A percentile compares a stretch with the other conserved stretches of the same genome.
phyloP scores from a whole-genome alignment of 352 stramenopile species.

The Pythium periplocum region DNA sequence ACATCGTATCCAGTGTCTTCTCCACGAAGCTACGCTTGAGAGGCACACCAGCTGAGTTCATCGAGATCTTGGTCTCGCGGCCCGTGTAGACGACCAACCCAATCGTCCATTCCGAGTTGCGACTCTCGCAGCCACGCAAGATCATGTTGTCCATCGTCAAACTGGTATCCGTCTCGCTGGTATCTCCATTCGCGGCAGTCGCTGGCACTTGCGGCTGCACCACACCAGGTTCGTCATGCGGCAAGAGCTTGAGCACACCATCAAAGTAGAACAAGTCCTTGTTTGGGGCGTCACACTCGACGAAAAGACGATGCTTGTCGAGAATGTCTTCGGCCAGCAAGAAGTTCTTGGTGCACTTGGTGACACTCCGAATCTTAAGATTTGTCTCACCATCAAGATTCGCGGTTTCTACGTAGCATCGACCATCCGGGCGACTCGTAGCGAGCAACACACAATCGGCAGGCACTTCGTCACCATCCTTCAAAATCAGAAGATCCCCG shows the following conservation, averaged over 20 bases:
- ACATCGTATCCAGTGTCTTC: slow-evolving; percentile 85
- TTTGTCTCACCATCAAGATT: slow-evolving; percentile 88
- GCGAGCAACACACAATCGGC: slow-evolving; percentile 78
- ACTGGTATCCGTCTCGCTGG: slow-evolving; percentile 39
- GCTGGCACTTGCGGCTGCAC: neutral
- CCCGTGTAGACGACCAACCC: slow-evolving; percentile 84
- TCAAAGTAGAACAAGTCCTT: slow-evolving; percentile 88
- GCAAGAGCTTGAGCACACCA: slow-evolving; percentile 43
- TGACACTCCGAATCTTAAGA: slow-evolving; percentile 80
- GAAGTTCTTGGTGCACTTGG: slow-evolving; percentile 74
- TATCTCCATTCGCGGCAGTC: neutral
- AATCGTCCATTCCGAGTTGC: slow-evolving; percentile 83
- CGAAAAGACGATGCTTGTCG: slow-evolving; percentile 53
- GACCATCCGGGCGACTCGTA: slow-evolving; percentile 64
- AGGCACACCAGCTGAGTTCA: slow-evolving; percentile 79
- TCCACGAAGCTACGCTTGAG: slow-evolving; percentile 85
- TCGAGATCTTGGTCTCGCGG: slow-evolving; percentile 77
- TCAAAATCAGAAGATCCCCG: slow-evolving; percentile 76
- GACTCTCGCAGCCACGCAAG: slow-evolving; percentile 76
- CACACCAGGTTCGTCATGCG: slow-evolving; percentile 16
- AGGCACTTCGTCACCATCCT: slow-evolving; percentile 77
- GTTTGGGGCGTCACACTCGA: slow-evolving; percentile 77
- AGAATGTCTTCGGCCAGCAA: slow-evolving; percentile 68
- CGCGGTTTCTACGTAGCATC: slow-evolving; percentile 82
- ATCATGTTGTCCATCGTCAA: slow-evolving; percentile 87